These are phyloP conservation scores for Xylariaceae sp. DNA, from an alignment of 2,329 filamentous ascomycete genomes.

Conservation along the genomic window DNA sequence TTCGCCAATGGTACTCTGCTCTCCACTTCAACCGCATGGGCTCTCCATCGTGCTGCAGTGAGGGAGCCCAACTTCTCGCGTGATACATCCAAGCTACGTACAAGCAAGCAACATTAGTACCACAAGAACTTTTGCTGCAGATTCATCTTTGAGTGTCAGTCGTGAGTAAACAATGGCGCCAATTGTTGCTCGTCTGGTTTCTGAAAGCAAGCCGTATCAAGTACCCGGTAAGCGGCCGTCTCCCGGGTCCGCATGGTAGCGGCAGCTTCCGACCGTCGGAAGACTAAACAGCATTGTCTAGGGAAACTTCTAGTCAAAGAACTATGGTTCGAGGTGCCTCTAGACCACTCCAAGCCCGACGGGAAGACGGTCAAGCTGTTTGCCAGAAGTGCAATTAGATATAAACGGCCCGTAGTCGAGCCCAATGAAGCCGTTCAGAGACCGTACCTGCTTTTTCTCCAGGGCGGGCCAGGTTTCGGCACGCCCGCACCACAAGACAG, in stretches of 20 bases:
- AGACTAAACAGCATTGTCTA: slow-evolving; percentile 41
- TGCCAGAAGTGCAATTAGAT: slow-evolving; percentile 72
- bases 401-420: slow-evolving; percentile 65
- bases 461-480: slow-evolving; percentile 85
- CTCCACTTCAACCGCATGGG: too few species aligned
- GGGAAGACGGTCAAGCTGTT: slow-evolving; percentile 74
- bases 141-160: not conserved
- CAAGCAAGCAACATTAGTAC: not conserved
- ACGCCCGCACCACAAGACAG: slow-evolving; percentile 77
- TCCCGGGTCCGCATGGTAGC: not conserved
- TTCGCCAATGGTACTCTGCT: too few species aligned
- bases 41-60: too few species aligned
- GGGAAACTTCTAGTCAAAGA: slow-evolving; percentile 80
- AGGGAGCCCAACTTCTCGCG: too few species aligned
- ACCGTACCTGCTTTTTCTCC: slow-evolving; percentile 74
- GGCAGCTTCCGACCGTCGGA: slow-evolving; percentile 1
- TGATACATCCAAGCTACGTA: not conserved
- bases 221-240: slow-evolving; percentile 40
- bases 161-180: slow-evolving; percentile 28
- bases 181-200: slow-evolving; percentile 40
- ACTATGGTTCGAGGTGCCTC: slow-evolving; percentile 84
- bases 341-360: slow-evolving; percentile 72
- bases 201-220: slow-evolving; percentile 49
- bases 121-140: too few species aligned
- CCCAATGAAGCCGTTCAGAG: slow-evolving; percentile 48